phyloP scores from a whole-genome alignment of 441 rosid genomes.

The Macaranga tanarius region DNA sequence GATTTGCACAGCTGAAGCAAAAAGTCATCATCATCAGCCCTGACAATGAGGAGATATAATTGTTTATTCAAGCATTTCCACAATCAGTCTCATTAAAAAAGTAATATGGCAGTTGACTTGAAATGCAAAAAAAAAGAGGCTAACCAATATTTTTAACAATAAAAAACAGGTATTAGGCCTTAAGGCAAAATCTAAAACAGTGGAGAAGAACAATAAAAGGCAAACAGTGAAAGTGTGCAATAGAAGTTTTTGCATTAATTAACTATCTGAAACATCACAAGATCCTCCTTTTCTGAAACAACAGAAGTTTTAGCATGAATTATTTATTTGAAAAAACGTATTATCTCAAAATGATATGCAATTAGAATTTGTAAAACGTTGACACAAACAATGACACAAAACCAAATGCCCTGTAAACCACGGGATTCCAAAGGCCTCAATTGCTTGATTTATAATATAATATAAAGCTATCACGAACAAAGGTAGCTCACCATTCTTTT shows the following conservation, averaged over 20 bases:
- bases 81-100: not conserved
- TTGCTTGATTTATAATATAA: not conserved
- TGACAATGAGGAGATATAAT: slow-evolving; percentile 26
- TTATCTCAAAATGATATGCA: no score
- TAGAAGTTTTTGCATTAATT: not conserved
- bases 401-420: not conserved
- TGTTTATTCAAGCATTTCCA: not conserved
- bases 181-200: not conserved
- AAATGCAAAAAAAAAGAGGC: not conserved
- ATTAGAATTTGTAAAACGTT: not conserved
- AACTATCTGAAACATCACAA: not conserved
- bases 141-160: not conserved
- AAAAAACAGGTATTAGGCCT: not conserved
- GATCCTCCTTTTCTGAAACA: not conserved
- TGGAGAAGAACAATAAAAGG: not conserved
- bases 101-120: not conserved
- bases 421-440: not conserved
- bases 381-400: not conserved
- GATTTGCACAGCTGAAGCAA: slow-evolving; percentile 77
- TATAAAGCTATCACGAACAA: slow-evolving; percentile 1
- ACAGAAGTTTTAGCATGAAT: no score
- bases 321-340: no score
- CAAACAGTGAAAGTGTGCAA: not conserved
- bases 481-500: slow-evolving; percentile 57
- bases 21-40: slow-evolving; percentile 85